Percentiles rank a stretch among this genome's conserved stretches.
These are phyloP conservation scores for Colletotrichum graminicola DNA, from an alignment of 2,329 filamentous ascomycete genomes.

Conservation along the genomic window DNA sequence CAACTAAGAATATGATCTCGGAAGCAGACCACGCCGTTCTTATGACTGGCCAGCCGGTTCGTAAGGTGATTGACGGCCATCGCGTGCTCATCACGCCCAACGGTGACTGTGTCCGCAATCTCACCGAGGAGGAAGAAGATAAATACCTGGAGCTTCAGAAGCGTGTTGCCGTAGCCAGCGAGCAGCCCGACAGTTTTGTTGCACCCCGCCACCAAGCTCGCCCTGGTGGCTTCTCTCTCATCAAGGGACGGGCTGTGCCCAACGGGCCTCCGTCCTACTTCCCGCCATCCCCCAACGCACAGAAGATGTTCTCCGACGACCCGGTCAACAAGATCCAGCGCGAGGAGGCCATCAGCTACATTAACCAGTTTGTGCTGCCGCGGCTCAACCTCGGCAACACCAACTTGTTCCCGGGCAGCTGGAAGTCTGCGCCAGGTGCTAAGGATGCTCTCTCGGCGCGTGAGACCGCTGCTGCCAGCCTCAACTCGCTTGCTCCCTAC, in stretches of 20 bases:
- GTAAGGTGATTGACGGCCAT: conserved; percentile 73
- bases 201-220: conserved; percentile 66
- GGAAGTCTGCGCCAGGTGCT: conserved; percentile 50
- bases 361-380: conserved; percentile 76
- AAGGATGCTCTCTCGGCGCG: conserved; percentile 55
- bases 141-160: conserved; percentile 78
- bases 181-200: conserved; percentile 67
- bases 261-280: conserved; percentile 74
- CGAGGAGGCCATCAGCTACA: conserved; percentile 75
- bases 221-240: conserved; percentile 69
- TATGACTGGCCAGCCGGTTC: conserved; percentile 68
- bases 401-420: conserved; percentile 53
- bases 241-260: conserved; percentile 74
- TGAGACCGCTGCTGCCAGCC: conserved; percentile 62
- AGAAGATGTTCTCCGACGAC: conserved; percentile 59
- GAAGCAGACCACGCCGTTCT: conserved; percentile 68
- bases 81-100: conserved; percentile 81
- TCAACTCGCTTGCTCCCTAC: conserved; percentile 68
- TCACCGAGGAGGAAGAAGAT: conserved; percentile 77
- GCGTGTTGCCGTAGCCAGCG: conserved; percentile 62
- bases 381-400: conserved; percentile 66
- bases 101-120: conserved; percentile 80
- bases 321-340: conserved; percentile 74
- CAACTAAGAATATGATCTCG: conserved; percentile 61
- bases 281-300: conserved; percentile 61